Base-by-base conservation (phyloP, 768 basidiomycete species). In the Cystofilobasidium ferigula region DNA sequence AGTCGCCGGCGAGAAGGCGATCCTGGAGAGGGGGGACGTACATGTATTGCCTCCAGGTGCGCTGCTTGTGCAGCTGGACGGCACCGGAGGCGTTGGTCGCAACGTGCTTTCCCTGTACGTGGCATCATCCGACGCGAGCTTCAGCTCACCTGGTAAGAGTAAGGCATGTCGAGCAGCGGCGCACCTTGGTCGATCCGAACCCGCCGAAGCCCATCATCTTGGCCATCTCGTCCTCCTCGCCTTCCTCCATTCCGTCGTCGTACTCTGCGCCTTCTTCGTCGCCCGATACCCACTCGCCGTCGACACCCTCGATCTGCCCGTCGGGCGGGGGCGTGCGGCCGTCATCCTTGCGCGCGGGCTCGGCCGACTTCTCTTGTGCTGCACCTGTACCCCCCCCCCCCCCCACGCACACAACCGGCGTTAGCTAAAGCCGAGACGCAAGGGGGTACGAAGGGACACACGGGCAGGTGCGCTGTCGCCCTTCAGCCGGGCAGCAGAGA, bases 41-140 rank as follows among this genome's bases (percentile, higher is more conserved):
- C 94, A 99, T 99, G 76, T 99, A 99, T 77, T 98, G 94, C 70
- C 91, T 81, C 93, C 91, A 94, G 30, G 89, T 93, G 68, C 90
- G 80, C 64, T 82, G 83, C 78, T 89, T 91, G 81, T 73, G 69
- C 48, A 74, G 69, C 32, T 72, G 68, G 12, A 70, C 73, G 5
- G 64, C 71, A 34, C 75, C 74, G 22, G 73, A 73, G 36, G 71
- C 73, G 57, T 74, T 75, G 43, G 60, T 38, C 14, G 66, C 26
- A 5, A 68, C 66, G 34, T 93, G 86, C 67, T 94, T 91, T 28
- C 90, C 88, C 42, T n/a, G n/a, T 81, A 79, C 40, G 92, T 88
- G 34, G 12, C 24, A 20, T 45, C 43, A 36, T 24, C 18, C 40
- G 35, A 42, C 28, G 40, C 0, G 26, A 14, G 32, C 38, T n/a